These are phyloP conservation scores for Mycena vitilis DNA, from an alignment of 768 basidiomycete species.

Conservation along the genomic window DNA sequence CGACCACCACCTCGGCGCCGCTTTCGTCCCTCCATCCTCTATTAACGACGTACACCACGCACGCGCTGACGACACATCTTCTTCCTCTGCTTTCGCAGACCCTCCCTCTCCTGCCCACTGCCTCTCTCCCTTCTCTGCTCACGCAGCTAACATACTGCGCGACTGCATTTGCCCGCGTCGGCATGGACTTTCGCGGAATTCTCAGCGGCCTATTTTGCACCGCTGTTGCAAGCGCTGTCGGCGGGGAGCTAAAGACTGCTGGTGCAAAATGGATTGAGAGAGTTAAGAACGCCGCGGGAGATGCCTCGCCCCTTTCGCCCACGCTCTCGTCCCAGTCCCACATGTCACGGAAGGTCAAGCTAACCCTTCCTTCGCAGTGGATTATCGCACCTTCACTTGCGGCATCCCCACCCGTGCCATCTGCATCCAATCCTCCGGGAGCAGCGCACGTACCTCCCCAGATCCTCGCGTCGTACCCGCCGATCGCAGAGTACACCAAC, in stretches of 20 bases:
- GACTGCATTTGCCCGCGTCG: constrained; percentile 90
- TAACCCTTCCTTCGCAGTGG: constrained; percentile 61
- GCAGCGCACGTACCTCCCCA: constrained; percentile 77
- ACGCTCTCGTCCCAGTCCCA: constrained; percentile 28
- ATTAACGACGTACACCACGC: constrained; percentile 72
- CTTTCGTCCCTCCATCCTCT: constrained; percentile 58
- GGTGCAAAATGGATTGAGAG: constrained; percentile 49
- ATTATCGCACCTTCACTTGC: constrained; percentile 53
- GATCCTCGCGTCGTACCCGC: constrained; percentile 77
- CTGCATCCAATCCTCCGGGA: constrained; percentile 41
- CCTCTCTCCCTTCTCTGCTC: constrained; percentile 83
- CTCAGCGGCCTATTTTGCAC: constrained; percentile 74
- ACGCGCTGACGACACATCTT: constrained; percentile 72
- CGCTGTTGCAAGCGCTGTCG: constrained; percentile 70
- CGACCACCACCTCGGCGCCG: constrained; percentile 37
- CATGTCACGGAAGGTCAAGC: constrained; percentile 33
- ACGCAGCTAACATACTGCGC: constrained; percentile 96
- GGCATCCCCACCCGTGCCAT: constrained; percentile 45
- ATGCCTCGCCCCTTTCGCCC: constrained; percentile 30
- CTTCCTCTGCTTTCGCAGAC: constrained; percentile 72
- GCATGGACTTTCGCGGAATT: constrained; percentile 85
- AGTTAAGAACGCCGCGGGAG: constrained; percentile 39
- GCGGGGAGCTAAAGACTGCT: constrained; percentile 60
- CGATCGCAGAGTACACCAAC: constrained; percentile 80
- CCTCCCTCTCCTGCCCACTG: constrained; percentile 69